phyloP scores from a whole-genome alignment of 164 flowering plant species.

The Kalanchoe fedtschenkoi region DNA sequence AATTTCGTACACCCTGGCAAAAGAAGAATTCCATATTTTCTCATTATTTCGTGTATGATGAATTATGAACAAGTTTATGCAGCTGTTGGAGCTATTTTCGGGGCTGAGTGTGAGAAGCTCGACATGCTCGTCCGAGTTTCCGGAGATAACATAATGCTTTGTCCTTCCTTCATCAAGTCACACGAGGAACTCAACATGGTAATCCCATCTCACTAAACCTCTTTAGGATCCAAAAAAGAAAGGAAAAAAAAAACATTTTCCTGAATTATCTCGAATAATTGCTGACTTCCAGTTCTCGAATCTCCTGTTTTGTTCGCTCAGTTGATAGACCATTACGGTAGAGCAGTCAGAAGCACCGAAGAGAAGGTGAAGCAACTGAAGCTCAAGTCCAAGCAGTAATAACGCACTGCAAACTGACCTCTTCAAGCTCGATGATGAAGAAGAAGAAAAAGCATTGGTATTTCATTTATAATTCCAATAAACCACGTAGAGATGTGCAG shows the following conservation, averaged over 20 bases:
- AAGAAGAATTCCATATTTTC: no score
- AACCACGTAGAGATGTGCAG: no score
- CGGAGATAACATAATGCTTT: slow-evolving; percentile 89
- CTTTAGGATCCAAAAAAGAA: no score
- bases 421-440: no score
- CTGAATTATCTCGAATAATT: background rate
- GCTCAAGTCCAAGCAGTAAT: slow-evolving; percentile 29
- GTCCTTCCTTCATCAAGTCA: slow-evolving; percentile 73
- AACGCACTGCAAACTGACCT: no score
- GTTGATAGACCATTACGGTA: slow-evolving; percentile 66
- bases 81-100: slow-evolving; percentile 84
- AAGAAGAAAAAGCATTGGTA: no score
- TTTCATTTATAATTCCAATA: no score
- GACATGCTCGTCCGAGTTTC: slow-evolving; percentile 91
- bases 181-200: slow-evolving; percentile 77
- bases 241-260: no score
- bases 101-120: slow-evolving; percentile 73
- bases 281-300: background rate
- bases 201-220: background rate
- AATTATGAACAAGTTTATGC: slow-evolving; percentile 6
- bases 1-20: slow-evolving; percentile 12
- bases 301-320: slow-evolving; percentile 21
- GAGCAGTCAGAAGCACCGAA: slow-evolving; percentile 76
- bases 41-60: background rate
- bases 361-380: slow-evolving; percentile 72